Base-by-base conservation (phyloP, 208 protist genomes). In the Plasmodiophora brassicae region DNA sequence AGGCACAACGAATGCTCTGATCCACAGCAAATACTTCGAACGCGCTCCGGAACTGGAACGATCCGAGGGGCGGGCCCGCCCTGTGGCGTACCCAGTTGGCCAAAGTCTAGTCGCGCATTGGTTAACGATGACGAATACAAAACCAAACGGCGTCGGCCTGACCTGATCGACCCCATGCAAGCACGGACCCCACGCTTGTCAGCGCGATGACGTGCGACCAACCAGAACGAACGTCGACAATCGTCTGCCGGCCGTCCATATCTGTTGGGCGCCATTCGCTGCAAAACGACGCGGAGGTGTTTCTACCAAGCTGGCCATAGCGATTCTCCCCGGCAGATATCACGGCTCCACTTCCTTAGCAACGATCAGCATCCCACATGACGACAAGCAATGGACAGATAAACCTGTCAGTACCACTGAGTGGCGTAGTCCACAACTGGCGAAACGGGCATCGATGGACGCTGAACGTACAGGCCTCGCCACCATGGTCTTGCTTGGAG, bases 121-220 rank as follows among this genome's bases (percentile, higher is more conserved):
- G 41, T n/a, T 32, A 38, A 78, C 14, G 10, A 36, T 78, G 65
- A 44, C 41, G 14, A 78, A 36, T 32, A 38, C 65, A 38, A 78
- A 44, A 78, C 5, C 32, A 8, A 5, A 38, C 41, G 65, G 41
- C 20, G n/a, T 38, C 41, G 10, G 65, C 14, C 25, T 14, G 20
- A 78, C 65, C 65, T 78, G 32, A n/a, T 78, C 65, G 5, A 38
- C 65, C 65, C 65, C 65, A 78, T 5, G 65, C 5, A 14, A 5
- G 41, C 10, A 78, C 65, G 20, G 10, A 5, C 32, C n/a, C 14
- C 5, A 5, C 5, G n/a, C 5, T 38, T 14, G 14, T 38, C 41
- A 78, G 41, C 20, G 65, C 65, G 32, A 78, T 5, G 65, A n/a
- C 32, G 41, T 78, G 65, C n/a, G 65, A 78, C 65, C 65, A 78